Evolutionary conservation across 495 filamentous ascomycete genomes (phyloP).

Genomic region (Tirmania nivea): DNA sequence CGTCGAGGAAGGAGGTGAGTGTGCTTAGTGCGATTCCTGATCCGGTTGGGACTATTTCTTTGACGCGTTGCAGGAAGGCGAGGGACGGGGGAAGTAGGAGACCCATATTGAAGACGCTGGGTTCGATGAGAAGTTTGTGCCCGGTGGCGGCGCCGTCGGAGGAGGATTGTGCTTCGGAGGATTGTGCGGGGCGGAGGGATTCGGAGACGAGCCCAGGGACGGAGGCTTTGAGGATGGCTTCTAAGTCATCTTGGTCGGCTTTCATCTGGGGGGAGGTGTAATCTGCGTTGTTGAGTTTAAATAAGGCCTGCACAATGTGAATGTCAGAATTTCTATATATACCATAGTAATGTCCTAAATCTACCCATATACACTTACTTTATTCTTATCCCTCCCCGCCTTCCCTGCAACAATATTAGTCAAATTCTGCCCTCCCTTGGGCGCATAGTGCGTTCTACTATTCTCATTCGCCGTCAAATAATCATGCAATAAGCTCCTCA

Average conservation of each 20-base stretch:
- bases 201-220: slow-evolving; percentile 83
- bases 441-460: slow-evolving; percentile 25
- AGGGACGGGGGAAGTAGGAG: slow-evolving; percentile 82
- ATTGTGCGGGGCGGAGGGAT: slow-evolving; percentile 30
- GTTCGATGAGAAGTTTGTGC: slow-evolving; percentile 78
- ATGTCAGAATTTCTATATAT: background rate
- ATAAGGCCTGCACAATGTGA: slow-evolving; percentile 36
- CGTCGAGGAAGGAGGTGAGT: slow-evolving; percentile 86
- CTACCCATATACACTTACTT: slow-evolving; percentile 20
- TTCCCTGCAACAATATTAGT: slow-evolving; percentile 36
- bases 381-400: slow-evolving; percentile 43
- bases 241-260: slow-evolving; percentile 72
- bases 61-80: slow-evolving; percentile 73
- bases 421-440: slow-evolving; percentile 26
- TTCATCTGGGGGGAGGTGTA: slow-evolving; percentile 43
- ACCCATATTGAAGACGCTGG: slow-evolving; percentile 95
- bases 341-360: too few relatives aligned
- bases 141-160: slow-evolving; percentile 40
- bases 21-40: slow-evolving; percentile 71
- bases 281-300: slow-evolving; percentile 73
- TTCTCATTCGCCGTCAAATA: slow-evolving; percentile 90
- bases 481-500: slow-evolving; percentile 82
- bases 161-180: slow-evolving; percentile 23
- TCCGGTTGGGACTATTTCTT: slow-evolving; percentile 68
- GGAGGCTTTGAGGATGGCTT: slow-evolving; percentile 69